Evolutionary conservation across 148 eudicot genomes (phyloP).

Genomic region (Linanthus parryae): DNA sequence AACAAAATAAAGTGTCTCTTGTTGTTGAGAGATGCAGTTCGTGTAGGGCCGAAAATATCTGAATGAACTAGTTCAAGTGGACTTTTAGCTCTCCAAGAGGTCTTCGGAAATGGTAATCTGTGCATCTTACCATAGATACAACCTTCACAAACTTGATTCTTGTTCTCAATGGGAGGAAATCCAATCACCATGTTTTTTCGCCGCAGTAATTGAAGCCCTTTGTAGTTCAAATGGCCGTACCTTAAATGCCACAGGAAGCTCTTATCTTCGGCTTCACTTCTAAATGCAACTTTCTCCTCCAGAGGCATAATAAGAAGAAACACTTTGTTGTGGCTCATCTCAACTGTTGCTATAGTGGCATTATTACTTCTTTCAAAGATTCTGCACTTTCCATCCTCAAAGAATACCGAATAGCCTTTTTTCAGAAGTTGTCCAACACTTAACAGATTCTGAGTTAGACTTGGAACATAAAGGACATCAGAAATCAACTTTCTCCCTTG

Average conservation of each 20-base stretch:
- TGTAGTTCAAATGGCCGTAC: neutral
- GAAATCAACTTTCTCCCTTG: neutral
- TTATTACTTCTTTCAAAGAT: neutral
- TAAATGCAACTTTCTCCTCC: too few species aligned
- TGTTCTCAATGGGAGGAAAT: neutral
- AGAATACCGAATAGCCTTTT: neutral
- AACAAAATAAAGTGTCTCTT: neutral
- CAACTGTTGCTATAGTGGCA: neutral
- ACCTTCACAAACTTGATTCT: neutral
- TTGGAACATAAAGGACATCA: conserved; percentile 1
- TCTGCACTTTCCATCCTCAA: neutral
- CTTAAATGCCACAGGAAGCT: neutral
- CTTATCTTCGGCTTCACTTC: neutral
- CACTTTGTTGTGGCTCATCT: neutral
- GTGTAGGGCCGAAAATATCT: neutral
- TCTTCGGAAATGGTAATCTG: neutral
- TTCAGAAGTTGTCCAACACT: conserved; percentile 1
- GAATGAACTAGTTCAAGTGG: neutral
- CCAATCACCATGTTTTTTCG: neutral
- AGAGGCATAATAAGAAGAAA: neutral
- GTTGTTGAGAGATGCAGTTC: neutral
- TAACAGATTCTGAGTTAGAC: neutral
- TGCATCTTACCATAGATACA: neutral
- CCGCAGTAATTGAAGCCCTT: neutral
- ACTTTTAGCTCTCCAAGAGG: neutral